Evolutionary conservation across 371 early-diverging fungal genomes (phyloP).

Genomic region (Parasitella parasitica): DNA sequence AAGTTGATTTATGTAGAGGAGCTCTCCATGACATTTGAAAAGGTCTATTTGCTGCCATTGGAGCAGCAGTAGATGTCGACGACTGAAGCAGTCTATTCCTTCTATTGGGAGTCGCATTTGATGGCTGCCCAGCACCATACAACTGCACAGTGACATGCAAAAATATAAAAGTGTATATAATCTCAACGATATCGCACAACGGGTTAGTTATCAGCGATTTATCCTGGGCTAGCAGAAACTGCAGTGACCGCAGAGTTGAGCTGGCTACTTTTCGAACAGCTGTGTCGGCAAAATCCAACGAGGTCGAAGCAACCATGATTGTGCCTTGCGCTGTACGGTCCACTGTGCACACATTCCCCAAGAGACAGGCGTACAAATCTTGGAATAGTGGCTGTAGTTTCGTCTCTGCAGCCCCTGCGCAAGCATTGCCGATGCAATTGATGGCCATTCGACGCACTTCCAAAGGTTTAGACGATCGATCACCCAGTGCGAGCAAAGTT

Average conservation of each 20-base stretch:
- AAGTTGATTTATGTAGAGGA: not conserved
- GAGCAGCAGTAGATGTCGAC: not conserved
- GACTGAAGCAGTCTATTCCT: not conserved
- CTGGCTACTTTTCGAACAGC: slow-evolving; percentile 52
- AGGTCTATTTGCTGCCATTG: not conserved
- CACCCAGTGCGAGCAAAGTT: slow-evolving; percentile 29
- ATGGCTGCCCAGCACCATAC: slow-evolving; percentile 7
- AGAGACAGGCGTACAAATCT: slow-evolving; percentile 41
- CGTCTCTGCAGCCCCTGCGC: slow-evolving; percentile 41
- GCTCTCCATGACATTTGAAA: slow-evolving; percentile 26
- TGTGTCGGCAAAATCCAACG: slow-evolving; percentile 38
- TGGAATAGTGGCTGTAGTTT: slow-evolving; percentile 40
- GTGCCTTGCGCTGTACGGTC: slow-evolving; percentile 33
- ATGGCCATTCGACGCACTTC: slow-evolving; percentile 64
- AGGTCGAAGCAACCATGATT: slow-evolving; percentile 35
- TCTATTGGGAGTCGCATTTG: not conserved
- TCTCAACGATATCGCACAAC: slow-evolving; percentile 46
- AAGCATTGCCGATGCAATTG: slow-evolving; percentile 62
- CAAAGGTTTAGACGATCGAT: slow-evolving; percentile 31
- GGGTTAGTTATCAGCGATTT: slow-evolving; percentile 43
- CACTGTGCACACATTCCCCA: slow-evolving; percentile 40
- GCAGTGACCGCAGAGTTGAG: slow-evolving; percentile 52
- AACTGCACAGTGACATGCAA: slow-evolving; percentile 38
- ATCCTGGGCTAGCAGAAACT: slow-evolving; percentile 45
- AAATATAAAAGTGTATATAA: slow-evolving; percentile 49